These are phyloP conservation scores for Scedosporium minutisporum DNA, from an alignment of 2,329 filamentous ascomycete species.

Conservation along the genomic window DNA sequence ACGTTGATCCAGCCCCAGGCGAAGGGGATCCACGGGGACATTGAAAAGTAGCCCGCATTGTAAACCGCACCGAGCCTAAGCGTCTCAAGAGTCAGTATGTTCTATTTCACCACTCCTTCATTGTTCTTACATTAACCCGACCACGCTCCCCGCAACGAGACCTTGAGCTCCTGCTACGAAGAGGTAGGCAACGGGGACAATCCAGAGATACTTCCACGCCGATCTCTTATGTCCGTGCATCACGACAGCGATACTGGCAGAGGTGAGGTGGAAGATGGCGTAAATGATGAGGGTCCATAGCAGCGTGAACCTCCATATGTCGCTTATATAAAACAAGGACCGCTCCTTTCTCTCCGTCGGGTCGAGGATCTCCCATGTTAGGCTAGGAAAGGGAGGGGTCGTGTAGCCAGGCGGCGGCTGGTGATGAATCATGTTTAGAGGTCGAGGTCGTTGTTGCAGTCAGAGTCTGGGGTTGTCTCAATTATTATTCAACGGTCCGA, in stretches of 20 bases:
- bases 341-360: slow-evolving; percentile 30
- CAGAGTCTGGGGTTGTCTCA: background rate
- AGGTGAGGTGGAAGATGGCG: slow-evolving; percentile 62
- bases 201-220: slow-evolving; percentile 57
- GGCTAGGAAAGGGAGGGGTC: slow-evolving; percentile 66
- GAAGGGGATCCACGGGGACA: slow-evolving; percentile 92
- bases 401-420: slow-evolving; percentile 43
- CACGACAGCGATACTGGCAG: slow-evolving; percentile 59
- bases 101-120: background rate
- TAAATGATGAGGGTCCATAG: slow-evolving; percentile 80
- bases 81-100: background rate
- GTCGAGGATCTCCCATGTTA: slow-evolving; percentile 60
- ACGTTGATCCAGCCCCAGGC: slow-evolving; percentile 82
- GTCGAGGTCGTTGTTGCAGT: background rate
- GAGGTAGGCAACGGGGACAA: slow-evolving; percentile 61
- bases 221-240: slow-evolving; percentile 55
- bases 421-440: slow-evolving; percentile 1
- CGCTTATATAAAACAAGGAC: slow-evolving; percentile 61
- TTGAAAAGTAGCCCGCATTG: slow-evolving; percentile 70
- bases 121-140: slow-evolving; percentile 62
- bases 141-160: slow-evolving; percentile 68
- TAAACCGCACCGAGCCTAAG: slow-evolving; percentile 62
- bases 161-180: slow-evolving; percentile 67
- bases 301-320: slow-evolving; percentile 82
- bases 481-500: background rate